A percentile compares a stretch with the other conserved stretches of the same genome.
Evolutionary conservation across 78 protist genomes (phyloP).

Genomic region (Dictyostelium purpureum): DNA sequence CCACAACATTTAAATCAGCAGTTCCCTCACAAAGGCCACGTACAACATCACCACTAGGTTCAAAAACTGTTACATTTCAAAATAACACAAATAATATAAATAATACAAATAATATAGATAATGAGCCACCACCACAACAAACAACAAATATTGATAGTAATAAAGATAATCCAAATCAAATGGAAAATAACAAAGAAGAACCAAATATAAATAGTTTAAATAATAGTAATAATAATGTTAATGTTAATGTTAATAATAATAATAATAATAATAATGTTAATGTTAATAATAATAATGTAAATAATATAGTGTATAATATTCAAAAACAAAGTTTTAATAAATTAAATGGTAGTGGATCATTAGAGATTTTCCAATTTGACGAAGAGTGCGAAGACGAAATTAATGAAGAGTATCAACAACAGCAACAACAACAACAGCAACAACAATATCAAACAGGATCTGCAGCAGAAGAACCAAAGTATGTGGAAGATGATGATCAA

Average conservation of each 20-base stretch:
- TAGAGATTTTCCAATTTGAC: conserved; percentile 51
- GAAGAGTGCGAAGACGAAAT: conserved; percentile 57
- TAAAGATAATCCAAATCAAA: neutral
- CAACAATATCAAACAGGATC: neutral
- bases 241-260: conserved; percentile 15
- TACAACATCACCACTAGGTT: conserved; percentile 55
- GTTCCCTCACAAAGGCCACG: conserved; percentile 19
- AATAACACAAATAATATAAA: neutral
- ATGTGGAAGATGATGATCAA: too few relatives aligned
- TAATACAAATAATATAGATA: neutral
- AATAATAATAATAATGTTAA: conserved; percentile 2
- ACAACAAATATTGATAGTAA: neutral
- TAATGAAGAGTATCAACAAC: neutral
- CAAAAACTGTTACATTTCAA: conserved; percentile 6
- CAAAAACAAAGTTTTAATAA: conserved; percentile 34
- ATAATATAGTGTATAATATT: conserved; percentile 33
- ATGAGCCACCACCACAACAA: neutral
- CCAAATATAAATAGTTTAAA: neutral
- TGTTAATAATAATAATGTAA: conserved; percentile 9
- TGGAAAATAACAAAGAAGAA: neutral
- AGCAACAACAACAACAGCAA: neutral
- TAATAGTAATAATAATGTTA: neutral
- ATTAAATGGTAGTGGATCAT: conserved; percentile 39
- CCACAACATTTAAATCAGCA: conserved; percentile 27
- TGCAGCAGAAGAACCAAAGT: too few relatives aligned